Evolutionary conservation across 306 rosid species (phyloP).

Genomic region (Corylus heterophylla): DNA sequence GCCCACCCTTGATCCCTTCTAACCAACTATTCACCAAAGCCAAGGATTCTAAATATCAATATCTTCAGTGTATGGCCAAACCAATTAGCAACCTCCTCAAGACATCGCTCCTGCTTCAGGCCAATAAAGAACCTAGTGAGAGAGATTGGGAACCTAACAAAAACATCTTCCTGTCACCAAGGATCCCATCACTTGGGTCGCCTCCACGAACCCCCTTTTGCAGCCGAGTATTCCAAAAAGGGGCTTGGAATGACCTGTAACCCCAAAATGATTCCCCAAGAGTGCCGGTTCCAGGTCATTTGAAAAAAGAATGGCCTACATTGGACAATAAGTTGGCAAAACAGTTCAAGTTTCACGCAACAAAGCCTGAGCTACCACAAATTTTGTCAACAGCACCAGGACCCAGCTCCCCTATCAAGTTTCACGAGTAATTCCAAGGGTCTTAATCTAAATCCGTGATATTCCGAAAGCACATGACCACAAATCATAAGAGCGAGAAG

Average conservation of each 20-base stretch:
- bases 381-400: neutral
- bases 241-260: too few species aligned
- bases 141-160: neutral
- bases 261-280: too few species aligned
- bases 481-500: neutral
- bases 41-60: neutral
- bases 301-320: too few species aligned
- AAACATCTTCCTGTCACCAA: neutral
- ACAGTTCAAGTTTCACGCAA: too few species aligned
- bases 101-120: neutral
- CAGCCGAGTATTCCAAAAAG: too few species aligned
- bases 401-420: neutral
- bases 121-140: neutral
- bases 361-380: neutral
- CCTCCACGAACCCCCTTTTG: too few species aligned
- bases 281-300: too few species aligned
- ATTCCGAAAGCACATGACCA: too few species aligned
- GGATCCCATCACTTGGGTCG: neutral
- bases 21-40: neutral
- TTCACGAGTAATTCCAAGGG: too few species aligned
- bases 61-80: neutral
- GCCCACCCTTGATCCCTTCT: neutral
- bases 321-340: too few species aligned
- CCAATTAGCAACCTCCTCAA: too few species aligned
- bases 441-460: too few species aligned